Percentiles rank a stretch among this genome's conserved stretches.
These are phyloP conservation scores for Ustulina deusta DNA, from an alignment of 2,329 filamentous ascomycete genomes.

Conservation along the genomic window DNA sequence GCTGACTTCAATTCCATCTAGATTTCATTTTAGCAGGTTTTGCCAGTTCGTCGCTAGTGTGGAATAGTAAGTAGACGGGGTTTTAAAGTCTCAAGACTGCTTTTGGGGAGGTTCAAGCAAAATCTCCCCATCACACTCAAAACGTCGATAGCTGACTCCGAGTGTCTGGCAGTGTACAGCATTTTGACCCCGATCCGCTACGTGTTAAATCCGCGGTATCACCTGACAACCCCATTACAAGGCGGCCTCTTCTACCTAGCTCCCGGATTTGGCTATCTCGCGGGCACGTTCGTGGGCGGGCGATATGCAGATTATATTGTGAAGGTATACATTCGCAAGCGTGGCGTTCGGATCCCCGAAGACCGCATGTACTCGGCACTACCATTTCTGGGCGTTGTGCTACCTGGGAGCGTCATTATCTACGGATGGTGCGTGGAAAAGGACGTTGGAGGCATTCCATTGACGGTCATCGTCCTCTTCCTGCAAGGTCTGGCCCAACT, in stretches of 20 bases:
- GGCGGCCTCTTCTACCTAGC: constrained; percentile 77
- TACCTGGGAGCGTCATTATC: constrained; percentile 74
- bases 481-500: constrained; percentile 79
- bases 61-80: constrained; percentile 71
- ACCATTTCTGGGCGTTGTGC: constrained; percentile 69
- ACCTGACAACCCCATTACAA: constrained; percentile 70
- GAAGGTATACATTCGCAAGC: constrained; percentile 55
- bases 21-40: constrained; percentile 70
- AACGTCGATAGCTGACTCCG: neutral
- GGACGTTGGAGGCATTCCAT: constrained; percentile 63
- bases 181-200: constrained; percentile 73
- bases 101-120: neutral
- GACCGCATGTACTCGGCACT: constrained; percentile 74
- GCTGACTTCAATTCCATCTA: constrained; percentile 27
- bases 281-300: constrained; percentile 74
- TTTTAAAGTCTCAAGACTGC: neutral
- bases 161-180: constrained; percentile 57
- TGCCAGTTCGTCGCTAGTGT: constrained; percentile 73
- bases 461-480: constrained; percentile 80
- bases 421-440: constrained; percentile 67
- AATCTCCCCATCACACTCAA: neutral
- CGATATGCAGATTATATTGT: constrained; percentile 57
- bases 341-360: constrained; percentile 73
- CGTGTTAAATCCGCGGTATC: constrained; percentile 76
- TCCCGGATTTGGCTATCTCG: constrained; percentile 73